Evolutionary conservation across 2,329 filamentous ascomycete genomes (phyloP).

Genomic region (Hysterium pulicare): DNA sequence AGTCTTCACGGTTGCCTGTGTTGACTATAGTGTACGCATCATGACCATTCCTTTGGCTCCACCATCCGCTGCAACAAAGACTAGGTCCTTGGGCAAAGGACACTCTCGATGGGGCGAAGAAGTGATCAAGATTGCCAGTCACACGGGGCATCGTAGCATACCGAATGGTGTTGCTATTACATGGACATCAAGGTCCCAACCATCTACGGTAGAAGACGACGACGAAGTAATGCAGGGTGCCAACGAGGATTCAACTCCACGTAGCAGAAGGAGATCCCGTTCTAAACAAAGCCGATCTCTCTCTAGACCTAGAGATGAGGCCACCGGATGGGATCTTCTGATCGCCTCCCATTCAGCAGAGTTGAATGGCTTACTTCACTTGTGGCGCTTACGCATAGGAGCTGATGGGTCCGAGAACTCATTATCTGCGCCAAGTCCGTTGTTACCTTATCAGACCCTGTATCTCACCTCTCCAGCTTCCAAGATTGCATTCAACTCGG

Average conservation of each 20-base stretch:
- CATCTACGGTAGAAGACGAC: slow-evolving; percentile 12
- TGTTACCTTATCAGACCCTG: slow-evolving; percentile 46
- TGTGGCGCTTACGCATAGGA: slow-evolving; percentile 39
- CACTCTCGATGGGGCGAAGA: slow-evolving; percentile 42
- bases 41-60: slow-evolving; percentile 54
- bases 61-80: slow-evolving; percentile 42
- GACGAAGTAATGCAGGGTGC: slow-evolving; percentile 34
- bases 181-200: slow-evolving; percentile 41
- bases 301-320: slow-evolving; percentile 21
- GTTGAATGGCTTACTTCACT: slow-evolving; percentile 36
- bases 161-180: slow-evolving; percentile 52
- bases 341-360: slow-evolving; percentile 42
- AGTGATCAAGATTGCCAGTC: slow-evolving; percentile 45
- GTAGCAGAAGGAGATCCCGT: slow-evolving; percentile 15
- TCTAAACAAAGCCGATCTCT: slow-evolving; percentile 20
- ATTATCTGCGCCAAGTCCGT: slow-evolving; percentile 33
- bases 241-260: slow-evolving; percentile 18
- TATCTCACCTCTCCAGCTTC: slow-evolving; percentile 50
- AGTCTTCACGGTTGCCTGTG: slow-evolving; percentile 53
- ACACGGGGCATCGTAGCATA: slow-evolving; percentile 49
- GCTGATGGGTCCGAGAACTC: slow-evolving; percentile 19
- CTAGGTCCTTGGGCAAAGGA: slow-evolving; percentile 16
- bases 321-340: slow-evolving; percentile 38
- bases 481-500: slow-evolving; percentile 53
- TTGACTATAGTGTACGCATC: slow-evolving; percentile 55